Evolutionary conservation across 2,329 filamentous ascomycete species (phyloP).

Genomic region (Xylaria digitata): DNA sequence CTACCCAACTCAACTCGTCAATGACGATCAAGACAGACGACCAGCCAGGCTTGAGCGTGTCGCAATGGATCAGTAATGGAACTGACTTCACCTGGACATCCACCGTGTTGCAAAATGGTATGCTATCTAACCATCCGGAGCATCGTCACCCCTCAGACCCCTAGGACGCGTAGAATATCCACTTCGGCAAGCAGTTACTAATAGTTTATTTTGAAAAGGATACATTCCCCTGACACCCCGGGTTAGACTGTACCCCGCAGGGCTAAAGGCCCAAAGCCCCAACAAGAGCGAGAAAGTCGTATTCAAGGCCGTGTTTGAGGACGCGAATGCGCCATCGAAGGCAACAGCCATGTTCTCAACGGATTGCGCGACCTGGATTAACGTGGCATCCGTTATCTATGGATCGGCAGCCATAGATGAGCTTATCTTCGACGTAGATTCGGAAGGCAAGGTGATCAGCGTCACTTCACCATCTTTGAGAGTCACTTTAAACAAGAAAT

Average conservation of each 20-base stretch:
- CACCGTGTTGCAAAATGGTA: conserved; percentile 43
- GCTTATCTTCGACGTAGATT: conserved; percentile 45
- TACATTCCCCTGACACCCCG: conserved; percentile 45
- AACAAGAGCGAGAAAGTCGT: conserved; percentile 47
- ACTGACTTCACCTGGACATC: conserved; percentile 47
- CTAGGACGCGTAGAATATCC: not conserved
- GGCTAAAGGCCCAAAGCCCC: conserved; percentile 42
- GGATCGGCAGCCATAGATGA: conserved; percentile 46
- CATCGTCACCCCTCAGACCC: not conserved
- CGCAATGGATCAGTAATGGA: conserved; percentile 50
- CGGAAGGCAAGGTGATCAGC: conserved; percentile 42
- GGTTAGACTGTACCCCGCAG: conserved; percentile 50
- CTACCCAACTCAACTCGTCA: conserved; percentile 46
- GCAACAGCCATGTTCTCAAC: conserved; percentile 52
- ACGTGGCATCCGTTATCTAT: conserved; percentile 47
- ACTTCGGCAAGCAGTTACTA: not conserved
- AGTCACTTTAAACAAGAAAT: conserved; percentile 43
- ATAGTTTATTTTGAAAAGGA: conserved; percentile 13
- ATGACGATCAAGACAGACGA: conserved; percentile 48
- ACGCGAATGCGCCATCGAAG: conserved; percentile 41
- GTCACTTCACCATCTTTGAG: conserved; percentile 46
- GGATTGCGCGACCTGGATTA: conserved; percentile 48
- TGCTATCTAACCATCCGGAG: not conserved
- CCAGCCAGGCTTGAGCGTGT: conserved; percentile 47
- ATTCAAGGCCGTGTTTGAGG: conserved; percentile 52